Base-by-base conservation (phyloP, 352 stramenopile genomes). In the Pythium aphanidermatum region DNA sequence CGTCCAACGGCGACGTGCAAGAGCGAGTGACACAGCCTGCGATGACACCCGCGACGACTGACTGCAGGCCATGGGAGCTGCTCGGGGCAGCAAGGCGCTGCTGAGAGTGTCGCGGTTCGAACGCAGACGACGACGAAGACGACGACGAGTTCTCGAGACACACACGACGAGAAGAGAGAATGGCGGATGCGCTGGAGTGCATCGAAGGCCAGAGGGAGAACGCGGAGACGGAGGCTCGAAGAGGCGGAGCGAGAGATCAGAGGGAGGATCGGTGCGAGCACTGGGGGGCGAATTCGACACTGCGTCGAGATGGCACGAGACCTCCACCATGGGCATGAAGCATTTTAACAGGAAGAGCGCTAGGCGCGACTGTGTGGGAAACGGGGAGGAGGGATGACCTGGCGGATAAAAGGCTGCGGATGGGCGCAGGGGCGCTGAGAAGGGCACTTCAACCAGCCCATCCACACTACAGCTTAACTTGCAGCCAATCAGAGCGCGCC, bases 1-100 rank as follows among this genome's bases (percentile, higher is more conserved):
- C 77, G 43, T 92, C 79, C 16, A 92, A 55, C 6, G 79, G 79
- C 19, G 79, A 89, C 42, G 79, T 92, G 66, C 68, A 86, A 4
- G 79, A 86, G 54, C 79, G 76, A 33, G 79, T 89, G 46, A 92
- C 74, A 58, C 76, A 89, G 35, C 79, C 79, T 13, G 79, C 77
- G 55, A 92, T 70, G 36, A 85, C 70, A 20, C 79, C 79, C 3
- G 79, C 79, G 17, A 86, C 60, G 40, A 92, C 57, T 1, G 74
- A 88, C 58, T 87, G 72, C 26, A 76, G 33, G 27, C 79, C 74
- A 38, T 42, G 68, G 26, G 21, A 57, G 23, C 19, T 38, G 27
- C 32, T 37, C 5, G 46, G 14, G 10, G 38, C 24, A 13, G 41
- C n/a, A 30, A 25, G 24, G 21, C 16, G 14, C 17, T 26, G 34